Percentiles rank a stretch among this genome's conserved stretches.
phyloP scores from a whole-genome alignment of 495 filamentous ascomycete genomes.

The Hypoxylon intermedium region DNA sequence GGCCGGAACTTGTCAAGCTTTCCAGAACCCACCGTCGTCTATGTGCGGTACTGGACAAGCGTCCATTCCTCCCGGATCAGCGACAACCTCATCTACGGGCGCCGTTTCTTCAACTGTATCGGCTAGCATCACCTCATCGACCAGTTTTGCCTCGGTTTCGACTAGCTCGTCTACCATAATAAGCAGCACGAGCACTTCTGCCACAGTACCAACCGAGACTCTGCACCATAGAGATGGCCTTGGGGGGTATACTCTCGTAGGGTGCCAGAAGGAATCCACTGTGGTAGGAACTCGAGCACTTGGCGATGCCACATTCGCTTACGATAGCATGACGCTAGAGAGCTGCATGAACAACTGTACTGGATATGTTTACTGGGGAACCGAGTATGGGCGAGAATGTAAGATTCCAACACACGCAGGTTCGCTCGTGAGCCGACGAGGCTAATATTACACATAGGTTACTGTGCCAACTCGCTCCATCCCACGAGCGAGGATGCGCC shows the following conservation, averaged over 20 bases:
- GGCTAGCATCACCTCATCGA: conserved; percentile 7
- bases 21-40: conserved; percentile 46
- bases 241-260: conserved; percentile 51
- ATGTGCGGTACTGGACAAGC: conserved; percentile 25
- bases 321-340: conserved; percentile 60
- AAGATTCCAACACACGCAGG: conserved; percentile 23
- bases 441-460: conserved; percentile 41
- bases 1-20: conserved; percentile 49
- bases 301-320: conserved; percentile 45
- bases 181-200: conserved; percentile 32
- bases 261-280: conserved; percentile 57
- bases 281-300: conserved; percentile 47
- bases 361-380: conserved; percentile 55
- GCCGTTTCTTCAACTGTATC: conserved; percentile 35
- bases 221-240: conserved; percentile 44
- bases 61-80: conserved; percentile 19
- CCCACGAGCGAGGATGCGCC: conserved; percentile 48
- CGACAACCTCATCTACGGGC: conserved; percentile 28
- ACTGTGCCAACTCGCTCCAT: conserved; percentile 57
- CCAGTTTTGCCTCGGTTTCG: conserved; percentile 26
- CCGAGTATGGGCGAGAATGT: conserved; percentile 60
- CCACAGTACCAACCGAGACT: conserved; percentile 43
- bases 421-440: background rate
- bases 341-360: conserved; percentile 55
- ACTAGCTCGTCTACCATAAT: conserved; percentile 32